Percentiles rank a stretch among this genome's conserved stretches.
Conservation (phyloP, 2,329 filamentous ascomycete genomes). For the Xylariaceae sp. region DNA sequence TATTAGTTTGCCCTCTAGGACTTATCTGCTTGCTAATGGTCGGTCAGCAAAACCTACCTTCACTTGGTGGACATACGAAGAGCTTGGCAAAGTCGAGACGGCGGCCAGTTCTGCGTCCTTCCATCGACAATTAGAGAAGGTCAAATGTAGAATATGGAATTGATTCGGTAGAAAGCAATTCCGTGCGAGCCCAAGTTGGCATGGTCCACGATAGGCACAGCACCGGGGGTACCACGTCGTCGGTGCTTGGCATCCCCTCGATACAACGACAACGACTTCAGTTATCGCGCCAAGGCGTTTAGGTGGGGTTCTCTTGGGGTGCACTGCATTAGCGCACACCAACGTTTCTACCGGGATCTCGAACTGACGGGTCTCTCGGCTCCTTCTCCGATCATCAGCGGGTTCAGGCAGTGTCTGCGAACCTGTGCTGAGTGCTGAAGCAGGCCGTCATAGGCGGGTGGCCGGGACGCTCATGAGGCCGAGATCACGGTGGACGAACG, state of each 20-base stretch:
- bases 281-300: not conserved
- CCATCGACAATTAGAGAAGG: not conserved
- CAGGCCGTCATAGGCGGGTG: not conserved
- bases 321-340: not conserved
- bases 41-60: not conserved
- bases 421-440: not conserved
- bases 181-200: not conserved
- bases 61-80: not conserved
- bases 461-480: not conserved
- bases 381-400: not conserved
- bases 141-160: not conserved
- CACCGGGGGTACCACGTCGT: not conserved
- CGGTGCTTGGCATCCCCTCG: not conserved
- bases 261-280: not conserved
- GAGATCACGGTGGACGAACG: not conserved
- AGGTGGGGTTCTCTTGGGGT: not conserved
- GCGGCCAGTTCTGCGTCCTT: not conserved
- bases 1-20: not conserved
- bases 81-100: not conserved
- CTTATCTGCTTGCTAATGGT: not conserved
- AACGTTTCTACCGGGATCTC: not conserved
- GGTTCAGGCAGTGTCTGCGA: not conserved
- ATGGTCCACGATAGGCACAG: not conserved
- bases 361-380: not conserved
- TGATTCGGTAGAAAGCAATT: not conserved